Base-by-base conservation (phyloP, 441 rosid genomes). In the Pelargonium fulgidum region DNA sequence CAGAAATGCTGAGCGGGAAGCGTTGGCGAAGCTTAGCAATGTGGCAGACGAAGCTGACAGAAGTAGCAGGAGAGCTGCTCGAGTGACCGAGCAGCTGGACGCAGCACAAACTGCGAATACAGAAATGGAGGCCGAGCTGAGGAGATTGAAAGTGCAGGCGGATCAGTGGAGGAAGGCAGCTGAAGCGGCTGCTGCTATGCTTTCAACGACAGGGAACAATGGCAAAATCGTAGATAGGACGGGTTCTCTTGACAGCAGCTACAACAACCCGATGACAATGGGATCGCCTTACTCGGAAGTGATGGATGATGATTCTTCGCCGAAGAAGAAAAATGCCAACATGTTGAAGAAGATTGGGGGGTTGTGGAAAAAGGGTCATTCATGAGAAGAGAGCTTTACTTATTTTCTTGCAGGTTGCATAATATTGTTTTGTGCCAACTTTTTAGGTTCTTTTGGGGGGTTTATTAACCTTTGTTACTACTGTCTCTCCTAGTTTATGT, bases 151-250 rank as follows among this genome's bases (percentile, higher is more conserved):
- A 76, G 93, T 88, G 67, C 93, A 88, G 69, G 82, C 93, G 16
- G 87, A 88, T 61, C 93, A 88, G 73, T 88, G 89, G 91, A 85
- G 91, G 73, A 88, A 88, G 81, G 93, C 93, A 70, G 89, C 91
- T 1, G 93, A 88, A 70, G 88, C 93, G 1, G 93, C 93, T 13
- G 85, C 89, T 0, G 79, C 89, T 0, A 84, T 88, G 87, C 81
- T 88, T 72, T 83, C 93, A 4, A 29, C 36, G 14, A 74, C 81
- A 4, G 91, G 83, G 63, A 84, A 79, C 64, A 88, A 88, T 6
- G 86, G 87, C 48, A 88, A 85, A 68, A 72, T 79, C 68, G 62
- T 77, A 65, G 93, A 88, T 66, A 77, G 87, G 72, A 81, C 78
- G 1, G 82, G 81, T 39, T 84, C 87, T 42, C 33, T 84, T 66